These are phyloP conservation scores for Digitaria exilis DNA, from an alignment of 202 grass and related monocot genomes.

Conservation along the genomic window DNA sequence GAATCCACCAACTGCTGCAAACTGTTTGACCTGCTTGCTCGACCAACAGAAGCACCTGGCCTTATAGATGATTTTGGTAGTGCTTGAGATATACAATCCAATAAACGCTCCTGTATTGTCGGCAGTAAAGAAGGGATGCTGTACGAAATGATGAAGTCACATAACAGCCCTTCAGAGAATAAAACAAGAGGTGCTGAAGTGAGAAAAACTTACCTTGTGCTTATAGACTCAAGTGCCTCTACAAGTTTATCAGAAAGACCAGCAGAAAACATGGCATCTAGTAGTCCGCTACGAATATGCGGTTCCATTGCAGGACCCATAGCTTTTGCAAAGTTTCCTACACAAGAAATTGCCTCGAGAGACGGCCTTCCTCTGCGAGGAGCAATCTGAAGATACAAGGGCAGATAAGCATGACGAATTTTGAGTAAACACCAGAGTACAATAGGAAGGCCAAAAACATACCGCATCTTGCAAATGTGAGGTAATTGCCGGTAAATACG, in stretches of 20 bases:
- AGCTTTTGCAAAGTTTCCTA: slow-evolving; percentile 92
- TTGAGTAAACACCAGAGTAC: slow-evolving; percentile 32
- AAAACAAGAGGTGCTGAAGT: slow-evolving; percentile 7
- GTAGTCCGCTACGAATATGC: slow-evolving; percentile 81
- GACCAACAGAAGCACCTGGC: slow-evolving; percentile 47
- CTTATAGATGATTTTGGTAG: slow-evolving; percentile 75
- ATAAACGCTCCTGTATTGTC: slow-evolving; percentile 86
- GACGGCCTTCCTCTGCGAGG: slow-evolving; percentile 92
- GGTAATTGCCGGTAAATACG: slow-evolving; percentile 81
- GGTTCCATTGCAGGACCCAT: slow-evolving; percentile 91
- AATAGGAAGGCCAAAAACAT: slow-evolving; percentile 40
- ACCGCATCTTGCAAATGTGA: slow-evolving; percentile 88
- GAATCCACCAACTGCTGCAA: slow-evolving; percentile 71
- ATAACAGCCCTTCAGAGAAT: slow-evolving; percentile 28
- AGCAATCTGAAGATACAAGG: slow-evolving; percentile 73
- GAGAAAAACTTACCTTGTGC: slow-evolving; percentile 56
- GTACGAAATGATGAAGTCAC: slow-evolving; percentile 33
- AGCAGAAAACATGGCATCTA: slow-evolving; percentile 89
- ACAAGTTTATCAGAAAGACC: slow-evolving; percentile 88
- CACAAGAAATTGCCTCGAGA: slow-evolving; percentile 90
- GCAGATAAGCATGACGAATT: slow-evolving; percentile 33
- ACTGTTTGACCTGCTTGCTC: slow-evolving; percentile 62
- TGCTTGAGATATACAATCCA: slow-evolving; percentile 82
- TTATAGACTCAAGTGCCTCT: slow-evolving; percentile 81
- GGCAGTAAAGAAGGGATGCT: slow-evolving; percentile 89